Base-by-base conservation (phyloP, 1,284 basidiomycete species). In the Cryptococcus floricola region DNA sequence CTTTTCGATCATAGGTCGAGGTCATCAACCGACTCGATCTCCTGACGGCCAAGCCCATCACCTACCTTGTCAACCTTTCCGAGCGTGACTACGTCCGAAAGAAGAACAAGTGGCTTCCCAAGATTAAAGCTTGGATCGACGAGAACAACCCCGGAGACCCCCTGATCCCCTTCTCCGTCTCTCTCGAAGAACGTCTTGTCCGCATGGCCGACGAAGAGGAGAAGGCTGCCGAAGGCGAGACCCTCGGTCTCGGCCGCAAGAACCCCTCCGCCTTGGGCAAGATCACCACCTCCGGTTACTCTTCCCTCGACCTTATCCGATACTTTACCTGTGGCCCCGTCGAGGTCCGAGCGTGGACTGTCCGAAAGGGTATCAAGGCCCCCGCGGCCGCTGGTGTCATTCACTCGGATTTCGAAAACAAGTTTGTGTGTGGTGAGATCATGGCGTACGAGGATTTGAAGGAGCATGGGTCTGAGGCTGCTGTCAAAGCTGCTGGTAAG, bases 381-480 rank as follows among this genome's bases (percentile, higher is more conserved):
- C 96, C 95, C 16, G 88, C 93, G 71, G 96, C 96, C 2, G 96
- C 96, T 39, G 96, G 96, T 78, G 93, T 99, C 68, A 99, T 99
- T 72, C 95, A 98, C 63, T 67, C 60, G 52, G 59, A 64, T 50
- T 57, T 59, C 62, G 63, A 98, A 80, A 90, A 95, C 77, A 96
- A 96, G 80, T 98, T 98, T 69, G 90, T 99, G n/a, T 98, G 95
- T 69, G 96, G 95, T 78, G 95, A 98, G 79, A 97, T 98, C 74
- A 97, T 98, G 91, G 73, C 86, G 4, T 97, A 87, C 70, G 85
- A 86, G 0, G 96, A 98, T 74, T 81, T 99, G 62, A 89, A 89
- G 74, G 92, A 97, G 78, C 81, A 93, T 68, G 95, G 93, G 14
- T 88, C 86, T 61, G 96, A 99, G 81, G 65, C 84, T 4, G 86